Percentiles rank a stretch among this genome's conserved stretches.
phyloP scores from a whole-genome alignment of 345 rosid species.

The Sonneratia caseolaris region DNA sequence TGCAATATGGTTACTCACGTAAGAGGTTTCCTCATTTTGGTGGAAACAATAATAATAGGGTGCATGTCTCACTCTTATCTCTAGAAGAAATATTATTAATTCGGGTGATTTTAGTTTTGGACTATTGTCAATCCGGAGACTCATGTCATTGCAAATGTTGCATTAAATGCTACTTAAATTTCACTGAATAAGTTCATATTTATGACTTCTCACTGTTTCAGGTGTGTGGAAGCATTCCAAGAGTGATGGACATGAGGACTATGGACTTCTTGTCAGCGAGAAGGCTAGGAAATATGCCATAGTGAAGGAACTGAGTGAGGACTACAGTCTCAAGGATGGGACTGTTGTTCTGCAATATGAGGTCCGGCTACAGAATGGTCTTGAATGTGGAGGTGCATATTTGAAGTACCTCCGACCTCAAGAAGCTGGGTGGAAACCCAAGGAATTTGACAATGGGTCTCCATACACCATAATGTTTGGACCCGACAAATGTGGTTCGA shows the following conservation, averaged over 20 bases:
- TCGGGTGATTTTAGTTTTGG: too few species aligned
- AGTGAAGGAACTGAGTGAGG: constrained; percentile 5
- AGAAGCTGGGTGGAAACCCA: neutral
- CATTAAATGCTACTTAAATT: too few species aligned
- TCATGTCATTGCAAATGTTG: too few species aligned
- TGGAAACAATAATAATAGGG: too few species aligned
- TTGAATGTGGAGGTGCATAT: constrained; percentile 7
- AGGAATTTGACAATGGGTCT: constrained; percentile 1
- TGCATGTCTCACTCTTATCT: too few species aligned
- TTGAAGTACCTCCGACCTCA: constrained; percentile 6
- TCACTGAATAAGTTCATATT: too few species aligned
- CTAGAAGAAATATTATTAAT: too few species aligned
- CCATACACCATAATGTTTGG: constrained; percentile 7
- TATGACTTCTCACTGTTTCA: neutral
- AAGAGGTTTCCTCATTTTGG: too few species aligned
- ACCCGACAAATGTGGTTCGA: constrained; percentile 5
- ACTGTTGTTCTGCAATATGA: constrained; percentile 5
- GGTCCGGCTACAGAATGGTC: constrained; percentile 4
- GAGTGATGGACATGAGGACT: constrained; percentile 4
- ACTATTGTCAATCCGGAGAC: too few species aligned
- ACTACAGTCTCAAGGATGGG: neutral
- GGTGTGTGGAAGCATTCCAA: constrained; percentile 4
- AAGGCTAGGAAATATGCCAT: constrained; percentile 3
- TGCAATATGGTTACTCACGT: too few species aligned
- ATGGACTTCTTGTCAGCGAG: constrained; percentile 7